These are phyloP conservation scores for Tillandsia fasciculata DNA, from an alignment of 176 grass and related monocot genomes.

Conservation along the genomic window DNA sequence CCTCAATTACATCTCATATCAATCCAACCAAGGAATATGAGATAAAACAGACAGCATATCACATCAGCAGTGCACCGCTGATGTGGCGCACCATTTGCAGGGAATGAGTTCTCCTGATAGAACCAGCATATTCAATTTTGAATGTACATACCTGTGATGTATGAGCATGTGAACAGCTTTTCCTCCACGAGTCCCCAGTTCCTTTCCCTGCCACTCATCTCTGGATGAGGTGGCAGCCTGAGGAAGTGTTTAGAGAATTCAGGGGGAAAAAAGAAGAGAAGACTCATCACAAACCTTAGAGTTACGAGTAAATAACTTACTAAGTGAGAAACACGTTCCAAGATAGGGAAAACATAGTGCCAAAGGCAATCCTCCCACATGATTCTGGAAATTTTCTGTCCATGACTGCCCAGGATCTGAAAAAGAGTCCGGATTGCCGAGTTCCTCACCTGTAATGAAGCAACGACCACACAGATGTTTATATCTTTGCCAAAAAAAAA, in stretches of 20 bases:
- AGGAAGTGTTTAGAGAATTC: constrained; percentile 25
- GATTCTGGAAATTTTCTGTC: constrained; percentile 78
- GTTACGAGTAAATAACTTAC: constrained; percentile 39
- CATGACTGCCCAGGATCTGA: constrained; percentile 83
- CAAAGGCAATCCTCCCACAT: constrained; percentile 97
- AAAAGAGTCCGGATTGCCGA: constrained; percentile 95
- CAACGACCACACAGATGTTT: not conserved
- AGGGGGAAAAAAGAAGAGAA: constrained; percentile 15
- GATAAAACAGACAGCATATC: too few species aligned
- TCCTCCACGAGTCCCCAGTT: constrained; percentile 83
- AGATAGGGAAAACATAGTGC: constrained; percentile 92
- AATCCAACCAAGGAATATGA: too few species aligned
- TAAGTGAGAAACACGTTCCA: constrained; percentile 88
- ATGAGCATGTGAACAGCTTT: constrained; percentile 99
- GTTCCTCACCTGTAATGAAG: constrained; percentile 58
- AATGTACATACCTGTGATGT: constrained; percentile 71
- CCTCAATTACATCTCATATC: too few species aligned
- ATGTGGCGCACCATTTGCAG: not conserved
- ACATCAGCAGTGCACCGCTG: not conserved
- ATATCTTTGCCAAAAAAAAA: constrained; percentile 1
- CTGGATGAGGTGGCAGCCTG: constrained; percentile 89
- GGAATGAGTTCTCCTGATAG: not conserved
- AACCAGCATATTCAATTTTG: not conserved
- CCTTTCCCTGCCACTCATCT: constrained; percentile 98
- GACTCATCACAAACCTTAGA: constrained; percentile 7